Percentiles rank a stretch among this genome's conserved stretches.
Evolutionary conservation across 108 stramenopile genomes (phyloP).

Genomic region (Epipyxis sp.): DNA sequence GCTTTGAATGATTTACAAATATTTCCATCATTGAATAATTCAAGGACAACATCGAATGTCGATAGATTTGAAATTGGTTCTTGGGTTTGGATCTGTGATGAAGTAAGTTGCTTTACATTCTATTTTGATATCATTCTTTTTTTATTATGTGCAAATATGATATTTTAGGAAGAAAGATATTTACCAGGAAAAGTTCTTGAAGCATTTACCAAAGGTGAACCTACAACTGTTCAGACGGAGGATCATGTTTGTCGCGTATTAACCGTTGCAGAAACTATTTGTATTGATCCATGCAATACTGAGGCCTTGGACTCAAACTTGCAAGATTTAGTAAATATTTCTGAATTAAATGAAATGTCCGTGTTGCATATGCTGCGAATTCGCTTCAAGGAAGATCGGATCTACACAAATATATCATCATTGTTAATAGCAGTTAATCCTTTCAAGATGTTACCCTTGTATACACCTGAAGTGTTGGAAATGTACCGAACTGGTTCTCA

Average conservation of each 20-base stretch:
- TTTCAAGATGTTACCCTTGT: constrained; percentile 55
- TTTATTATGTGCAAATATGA: background rate
- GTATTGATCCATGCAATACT: constrained; percentile 37
- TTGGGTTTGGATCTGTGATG: constrained; percentile 34
- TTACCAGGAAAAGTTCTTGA: background rate
- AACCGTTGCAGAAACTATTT: constrained; percentile 35
- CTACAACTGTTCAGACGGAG: constrained; percentile 22
- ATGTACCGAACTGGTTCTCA: constrained; percentile 53
- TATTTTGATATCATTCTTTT: background rate
- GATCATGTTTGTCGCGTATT: background rate
- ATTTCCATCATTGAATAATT: no score
- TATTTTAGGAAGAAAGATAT: constrained; percentile 34
- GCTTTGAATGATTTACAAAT: no score
- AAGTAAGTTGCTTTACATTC: background rate
- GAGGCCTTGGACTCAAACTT: constrained; percentile 52
- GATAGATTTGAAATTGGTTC: no score
- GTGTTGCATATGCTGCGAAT: constrained; percentile 55
- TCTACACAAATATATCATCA: constrained; percentile 48
- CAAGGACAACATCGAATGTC: no score
- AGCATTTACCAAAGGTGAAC: constrained; percentile 15
- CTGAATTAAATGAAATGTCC: constrained; percentile 59
- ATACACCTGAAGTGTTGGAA: constrained; percentile 60
- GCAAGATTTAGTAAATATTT: constrained; percentile 55
- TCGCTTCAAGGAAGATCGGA: constrained; percentile 49
- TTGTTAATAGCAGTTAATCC: constrained; percentile 59